Conservation (phyloP, 768 basidiomycete species). For the Leccinum imitatum region DNA sequence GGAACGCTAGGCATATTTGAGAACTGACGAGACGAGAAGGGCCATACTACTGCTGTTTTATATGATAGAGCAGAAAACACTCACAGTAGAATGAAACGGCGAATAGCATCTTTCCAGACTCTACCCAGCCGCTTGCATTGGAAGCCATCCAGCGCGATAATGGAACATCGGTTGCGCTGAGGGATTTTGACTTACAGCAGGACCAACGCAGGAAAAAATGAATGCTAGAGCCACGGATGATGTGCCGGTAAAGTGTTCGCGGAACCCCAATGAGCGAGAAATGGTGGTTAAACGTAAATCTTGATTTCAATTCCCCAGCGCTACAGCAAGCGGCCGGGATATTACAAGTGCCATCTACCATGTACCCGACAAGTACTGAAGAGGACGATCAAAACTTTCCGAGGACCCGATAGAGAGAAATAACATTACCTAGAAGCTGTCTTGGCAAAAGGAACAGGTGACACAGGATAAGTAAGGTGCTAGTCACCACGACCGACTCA, state of each 20-base stretch:
- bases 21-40: conserved; percentile 19
- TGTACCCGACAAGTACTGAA: neutral
- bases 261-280: neutral
- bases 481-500: neutral
- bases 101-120: conserved; percentile 1
- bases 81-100: neutral
- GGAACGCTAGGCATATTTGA: conserved; percentile 20
- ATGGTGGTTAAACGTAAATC: neutral
- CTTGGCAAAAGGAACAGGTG: neutral
- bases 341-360: neutral
- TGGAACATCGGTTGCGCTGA: conserved; percentile 8
- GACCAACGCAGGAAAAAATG: neutral
- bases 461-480: neutral
- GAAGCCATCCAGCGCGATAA: conserved; percentile 22
- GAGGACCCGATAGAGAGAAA: neutral
- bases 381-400: neutral
- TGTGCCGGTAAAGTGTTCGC: conserved; percentile 1
- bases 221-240: conserved; percentile 13
- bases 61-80: neutral
- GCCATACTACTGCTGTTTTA: conserved; percentile 7
- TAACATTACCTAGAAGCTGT: neutral
- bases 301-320: neutral
- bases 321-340: conserved; percentile 5
- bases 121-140: conserved; percentile 1
- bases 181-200: neutral